Base-by-base conservation (phyloP, 768 basidiomycete species). In the Lentinula lateritia region DNA sequence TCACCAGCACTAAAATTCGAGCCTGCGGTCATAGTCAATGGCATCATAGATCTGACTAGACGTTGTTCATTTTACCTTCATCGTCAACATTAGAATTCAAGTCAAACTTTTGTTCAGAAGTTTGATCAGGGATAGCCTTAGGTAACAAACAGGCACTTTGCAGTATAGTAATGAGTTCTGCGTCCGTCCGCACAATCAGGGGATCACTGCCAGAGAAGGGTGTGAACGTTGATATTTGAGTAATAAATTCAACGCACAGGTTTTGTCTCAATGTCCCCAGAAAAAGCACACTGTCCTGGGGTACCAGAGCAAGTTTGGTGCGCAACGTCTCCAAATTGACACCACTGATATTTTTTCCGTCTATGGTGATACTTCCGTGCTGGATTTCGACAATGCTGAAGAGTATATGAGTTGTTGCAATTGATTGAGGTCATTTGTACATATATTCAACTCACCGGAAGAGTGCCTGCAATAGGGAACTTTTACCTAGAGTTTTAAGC, bases 1-100 rank as follows among this genome's bases (percentile, higher is more conserved):
- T 89, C 87, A n/a, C 87, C 87, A 2, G 82, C 84, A 62, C 83
- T 84, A 67, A 81, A 87, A 66, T 88, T 89, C 1, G 78, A 77
- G 1, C 85, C 83, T 85, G 5, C 15, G 52, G 38, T 13, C 52
- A 34, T 13, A 20, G 38, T 41, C n/a, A 41, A 39, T 32, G 9
- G 15, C 9, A 41, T 15, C 36, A 10, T 2, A 28, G 18, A 43
- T 39, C 32, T 12, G 15, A 52, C 6, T 28, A 3, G 28, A 28
- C 28, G 3, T 28, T 28, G 28, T 43, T 16, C 16, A 3, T n/a
- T 20, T 45, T 57, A 77, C 87, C 88, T 71, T 89, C 87, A 66
- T 87, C 83, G 9, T 81, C 79, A 7, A 90, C 84, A 4, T 72
- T 68, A 0, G 83, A 77, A 66, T 86, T 82, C 39, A 90, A 72